Evolutionary conservation across 2,329 filamentous ascomycete species (phyloP).

Genomic region (Exophiala mesophila): DNA sequence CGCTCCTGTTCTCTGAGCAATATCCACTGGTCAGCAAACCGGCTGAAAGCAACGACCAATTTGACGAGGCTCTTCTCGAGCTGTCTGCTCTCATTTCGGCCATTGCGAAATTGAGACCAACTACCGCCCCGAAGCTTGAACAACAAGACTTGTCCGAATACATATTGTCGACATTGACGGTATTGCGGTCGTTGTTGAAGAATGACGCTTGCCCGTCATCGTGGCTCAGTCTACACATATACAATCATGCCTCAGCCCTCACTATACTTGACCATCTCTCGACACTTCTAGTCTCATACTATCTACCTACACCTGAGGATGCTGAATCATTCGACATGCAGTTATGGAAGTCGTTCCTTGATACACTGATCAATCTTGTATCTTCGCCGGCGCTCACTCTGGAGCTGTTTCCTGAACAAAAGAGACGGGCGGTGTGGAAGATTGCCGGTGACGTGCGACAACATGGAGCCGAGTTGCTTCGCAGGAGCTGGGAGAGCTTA

Average conservation of each 20-base stretch:
- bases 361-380: slow-evolving; percentile 80
- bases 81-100: slow-evolving; percentile 82
- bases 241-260: slow-evolving; percentile 86
- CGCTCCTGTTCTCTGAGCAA: slow-evolving; percentile 79
- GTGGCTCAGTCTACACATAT: slow-evolving; percentile 92
- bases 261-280: slow-evolving; percentile 77
- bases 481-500: slow-evolving; percentile 86
- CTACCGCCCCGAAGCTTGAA: slow-evolving; percentile 64
- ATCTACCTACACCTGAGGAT: slow-evolving; percentile 83
- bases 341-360: slow-evolving; percentile 90
- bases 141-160: slow-evolving; percentile 39
- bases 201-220: slow-evolving; percentile 82
- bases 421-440: slow-evolving; percentile 94
- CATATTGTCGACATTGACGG: slow-evolving; percentile 71
- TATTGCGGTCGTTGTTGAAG: slow-evolving; percentile 82
- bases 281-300: slow-evolving; percentile 71
- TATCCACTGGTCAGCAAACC: slow-evolving; percentile 81
- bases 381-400: slow-evolving; percentile 83
- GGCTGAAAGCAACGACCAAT: slow-evolving; percentile 56
- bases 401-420: slow-evolving; percentile 96
- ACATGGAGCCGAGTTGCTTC: slow-evolving; percentile 78
- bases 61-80: slow-evolving; percentile 85
- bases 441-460: slow-evolving; percentile 95
- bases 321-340: slow-evolving; percentile 89
- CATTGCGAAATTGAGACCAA: slow-evolving; percentile 67